phyloP scores from a whole-genome alignment of 2,329 filamentous ascomycete species.

The Samsoniella hepiali region DNA sequence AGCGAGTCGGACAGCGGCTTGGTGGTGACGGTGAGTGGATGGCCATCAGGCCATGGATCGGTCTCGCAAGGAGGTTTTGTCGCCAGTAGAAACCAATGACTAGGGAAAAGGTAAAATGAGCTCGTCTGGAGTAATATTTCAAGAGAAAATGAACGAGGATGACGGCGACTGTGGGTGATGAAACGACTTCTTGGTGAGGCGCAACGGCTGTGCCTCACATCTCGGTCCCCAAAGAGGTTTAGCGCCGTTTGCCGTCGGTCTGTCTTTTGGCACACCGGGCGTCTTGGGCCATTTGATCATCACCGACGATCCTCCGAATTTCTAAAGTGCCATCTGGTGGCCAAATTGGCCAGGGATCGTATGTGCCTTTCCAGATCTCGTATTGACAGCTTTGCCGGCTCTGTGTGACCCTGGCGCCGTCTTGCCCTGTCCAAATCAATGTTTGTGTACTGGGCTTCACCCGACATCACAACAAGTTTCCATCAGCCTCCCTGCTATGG shows the following conservation, averaged over 20 bases:
- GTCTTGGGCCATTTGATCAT: neutral
- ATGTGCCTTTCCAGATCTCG: neutral
- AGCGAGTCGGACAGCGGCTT: neutral
- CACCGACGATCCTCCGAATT: neutral
- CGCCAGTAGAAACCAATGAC: neutral
- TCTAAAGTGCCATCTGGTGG: neutral
- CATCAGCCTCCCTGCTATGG: too few relatives aligned
- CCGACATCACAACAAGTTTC: too few relatives aligned
- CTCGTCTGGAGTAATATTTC: neutral
- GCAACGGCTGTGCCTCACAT: constrained; percentile 11
- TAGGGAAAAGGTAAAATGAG: neutral
- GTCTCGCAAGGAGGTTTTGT: neutral
- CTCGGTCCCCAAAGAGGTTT: constrained; percentile 37
- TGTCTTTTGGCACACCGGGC: constrained; percentile 20
- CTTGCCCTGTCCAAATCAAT: too few relatives aligned
- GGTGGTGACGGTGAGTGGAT: neutral
- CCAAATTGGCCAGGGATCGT: neutral
- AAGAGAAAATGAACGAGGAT: neutral
- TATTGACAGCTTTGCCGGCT: too few relatives aligned
- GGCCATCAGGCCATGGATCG: constrained; percentile 6
- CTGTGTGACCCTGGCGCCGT: too few relatives aligned
- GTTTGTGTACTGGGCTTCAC: too few relatives aligned
- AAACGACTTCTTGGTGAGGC: neutral
- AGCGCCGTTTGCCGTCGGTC: constrained; percentile 24
- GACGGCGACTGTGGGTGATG: neutral